Evolutionary conservation across 2,329 filamentous ascomycete species (phyloP).

Genomic region (Echinosphaeria canescens): DNA sequence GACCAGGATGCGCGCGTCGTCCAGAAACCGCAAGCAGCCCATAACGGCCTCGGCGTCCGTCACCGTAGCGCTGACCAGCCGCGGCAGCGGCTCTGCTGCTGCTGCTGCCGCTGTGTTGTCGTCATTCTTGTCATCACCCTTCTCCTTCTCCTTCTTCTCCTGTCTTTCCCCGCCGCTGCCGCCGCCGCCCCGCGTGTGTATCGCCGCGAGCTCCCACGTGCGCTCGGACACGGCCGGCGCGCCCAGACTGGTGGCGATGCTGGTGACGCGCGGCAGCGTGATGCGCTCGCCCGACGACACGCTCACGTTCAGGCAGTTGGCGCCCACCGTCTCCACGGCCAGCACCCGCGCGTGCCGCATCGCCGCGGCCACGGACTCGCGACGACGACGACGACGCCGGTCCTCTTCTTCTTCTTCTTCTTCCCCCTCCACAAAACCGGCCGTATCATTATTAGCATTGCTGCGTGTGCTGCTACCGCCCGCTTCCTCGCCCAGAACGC

Average conservation of each 20-base stretch:
- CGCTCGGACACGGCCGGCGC: conserved; percentile 38
- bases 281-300: conserved; percentile 29
- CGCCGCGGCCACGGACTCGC: too few species aligned
- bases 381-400: too few species aligned
- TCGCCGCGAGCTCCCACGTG: conserved; percentile 37
- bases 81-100: too few species aligned
- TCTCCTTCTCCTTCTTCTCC: too few species aligned
- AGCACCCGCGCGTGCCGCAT: conserved; percentile 23
- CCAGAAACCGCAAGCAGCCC: conserved; percentile 54
- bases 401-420: conserved; percentile 2
- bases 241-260: conserved; percentile 48
- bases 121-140: too few species aligned
- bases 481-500: too few species aligned
- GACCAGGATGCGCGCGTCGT: conserved; percentile 64
- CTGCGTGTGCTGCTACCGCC: conserved; percentile 5
- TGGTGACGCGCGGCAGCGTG: conserved; percentile 47
- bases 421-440: too few species aligned
- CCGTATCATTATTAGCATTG: neutral
- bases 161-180: too few species aligned
- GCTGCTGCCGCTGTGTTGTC: too few species aligned
- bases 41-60: conserved; percentile 60
- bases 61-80: conserved; percentile 38
- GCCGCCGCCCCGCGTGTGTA: conserved; percentile 14
- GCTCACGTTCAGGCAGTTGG: conserved; percentile 38
- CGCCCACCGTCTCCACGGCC: conserved; percentile 53